Percentiles rank a stretch among this genome's conserved stretches.
Conservation (phyloP, 805 yeast species). For the Kodamaea neixiangensis region DNA sequence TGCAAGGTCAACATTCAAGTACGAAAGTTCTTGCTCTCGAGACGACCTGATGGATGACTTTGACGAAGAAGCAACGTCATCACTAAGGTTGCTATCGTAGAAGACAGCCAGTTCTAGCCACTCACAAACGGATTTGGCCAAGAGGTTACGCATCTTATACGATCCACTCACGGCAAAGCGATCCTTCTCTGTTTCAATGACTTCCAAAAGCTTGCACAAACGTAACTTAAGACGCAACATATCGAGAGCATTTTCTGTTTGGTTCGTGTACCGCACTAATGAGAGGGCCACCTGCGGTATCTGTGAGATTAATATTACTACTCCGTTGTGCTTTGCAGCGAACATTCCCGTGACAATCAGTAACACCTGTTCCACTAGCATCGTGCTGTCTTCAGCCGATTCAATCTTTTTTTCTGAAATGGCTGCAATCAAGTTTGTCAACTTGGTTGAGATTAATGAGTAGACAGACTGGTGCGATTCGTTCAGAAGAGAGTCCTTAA, state of each 20-base stretch:
- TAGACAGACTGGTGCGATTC: constrained; percentile 64
- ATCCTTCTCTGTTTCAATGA: constrained; percentile 35
- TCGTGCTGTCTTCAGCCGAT: constrained; percentile 30
- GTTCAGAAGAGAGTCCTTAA: constrained; percentile 67
- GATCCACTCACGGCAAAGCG: constrained; percentile 46
- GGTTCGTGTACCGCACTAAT: constrained; percentile 29
- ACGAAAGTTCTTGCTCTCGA: constrained; percentile 43
- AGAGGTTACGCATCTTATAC: constrained; percentile 46
- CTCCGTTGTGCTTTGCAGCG: constrained; percentile 33
- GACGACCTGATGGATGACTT: constrained; percentile 17
- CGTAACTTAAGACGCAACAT: constrained; percentile 44
- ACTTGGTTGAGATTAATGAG: constrained; percentile 47
- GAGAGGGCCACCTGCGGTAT: constrained; percentile 32
- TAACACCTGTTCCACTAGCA: constrained; percentile 52
- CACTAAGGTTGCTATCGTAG: constrained; percentile 24
- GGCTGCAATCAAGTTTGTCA: constrained; percentile 39
- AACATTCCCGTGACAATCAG: constrained; percentile 46
- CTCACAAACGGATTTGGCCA: constrained; percentile 47
- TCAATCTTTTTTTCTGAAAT: constrained; percentile 27
- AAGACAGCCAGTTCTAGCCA: constrained; percentile 59
- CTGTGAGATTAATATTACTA: constrained; percentile 33
- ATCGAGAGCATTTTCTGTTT: constrained; percentile 29
- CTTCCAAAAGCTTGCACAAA: constrained; percentile 40
- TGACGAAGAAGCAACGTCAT: background rate
- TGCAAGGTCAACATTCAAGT: constrained; percentile 58